Evolutionary conservation across 1,284 basidiomycete genomes (phyloP), one percentile per base, ranked within the genome.

Genomic region (Vanrija humicola): DNA sequence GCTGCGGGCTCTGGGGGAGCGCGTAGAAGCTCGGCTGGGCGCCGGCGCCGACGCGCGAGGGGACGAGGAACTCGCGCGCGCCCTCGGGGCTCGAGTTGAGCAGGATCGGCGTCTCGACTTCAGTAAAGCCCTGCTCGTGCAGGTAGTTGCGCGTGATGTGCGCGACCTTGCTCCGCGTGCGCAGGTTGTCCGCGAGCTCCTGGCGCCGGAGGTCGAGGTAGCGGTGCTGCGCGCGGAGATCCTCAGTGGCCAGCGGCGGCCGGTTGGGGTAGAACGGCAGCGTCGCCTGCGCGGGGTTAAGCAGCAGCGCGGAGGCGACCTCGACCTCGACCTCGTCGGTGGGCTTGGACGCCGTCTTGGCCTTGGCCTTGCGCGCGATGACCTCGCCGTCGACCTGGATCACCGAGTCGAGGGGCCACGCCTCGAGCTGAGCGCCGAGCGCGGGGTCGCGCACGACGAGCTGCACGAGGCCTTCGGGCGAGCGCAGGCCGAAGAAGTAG

Each of bases 91-190:
- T 89, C 2, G 91, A 95, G 69, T 89, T 87, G 39, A 97, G 83
- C n/a, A 97, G 81, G 53, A 94, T 81, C 15, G 93, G 94, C 0
- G 94, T 97, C 75, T 97, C 93, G 39, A 97, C 87, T 72, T 97
- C 94, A 45, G 85, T 81, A 72, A 97, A 97, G 62, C 82, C 87
- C 69, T 85, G 78, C 50, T 86, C 81, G 70, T 92, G 83, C 34
- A 97, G 82, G 50, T 84, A 79, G 58, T 84, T 82, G 46, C 93
- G 83, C 39, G 89, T 82, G 47, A 88, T 79, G 62, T 88, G 88
- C 19, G 90, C 85, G 23, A 95, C 88, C 55, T 82, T 79, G 70
- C 88, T 89, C 60, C 94, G 83, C 64, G 84, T 86, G 64, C 83
- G 84, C 63, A 97, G 79, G 75, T 95, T 96, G 47, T 82, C 72